Base-by-base conservation (phyloP, 1,284 basidiomycete species). In the Malassezia japonica region DNA sequence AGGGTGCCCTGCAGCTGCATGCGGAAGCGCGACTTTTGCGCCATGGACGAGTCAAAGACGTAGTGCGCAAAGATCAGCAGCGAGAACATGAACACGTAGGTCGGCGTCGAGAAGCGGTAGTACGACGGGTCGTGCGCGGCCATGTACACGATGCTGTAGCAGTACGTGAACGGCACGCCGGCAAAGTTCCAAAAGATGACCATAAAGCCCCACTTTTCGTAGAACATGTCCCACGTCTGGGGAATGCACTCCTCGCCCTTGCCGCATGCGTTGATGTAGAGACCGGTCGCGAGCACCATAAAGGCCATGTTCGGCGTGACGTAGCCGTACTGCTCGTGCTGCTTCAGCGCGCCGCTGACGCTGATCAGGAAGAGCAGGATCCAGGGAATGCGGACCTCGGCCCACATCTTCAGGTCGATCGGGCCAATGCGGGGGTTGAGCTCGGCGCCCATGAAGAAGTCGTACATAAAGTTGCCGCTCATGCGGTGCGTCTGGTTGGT, bases 401-500 rank as follows among this genome's bases (percentile, higher is more conserved):
- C 88, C 73, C 91, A 98, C 91, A 99, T 96, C 78, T 98, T 98
- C 70, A 98, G 78, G 76, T 96, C 92, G 62, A 98, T 81, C 29
- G 79, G 78, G n/a, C 90, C 89, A 59, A 98, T 80, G 53, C 92
- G 83, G 12, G 94, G 94, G 77, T 96, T 98, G 59, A 99, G 79
- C 47, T 80, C 80, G 32, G 90, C 89, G 40, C 94, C 94, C 90
- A 96, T 96, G 76, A 76, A 76, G 44, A 69, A 65, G 61, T 74
- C 72, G 58, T 73, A 99, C 61, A 91, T 80, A 75, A 86, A 82
- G 76, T 83, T 92, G 46, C 89, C 90, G 15, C 86, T 89, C 86
- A 95, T 92, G 60, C 92, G 81, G 51, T 70, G 65, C 39, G 63
- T 59, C 37, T 64, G 64, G 40, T 62, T 60, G 54, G 67, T 65